These are phyloP conservation scores for Aspergillus fructus DNA, from an alignment of 2,329 filamentous ascomycete genomes.

Conservation along the genomic window DNA sequence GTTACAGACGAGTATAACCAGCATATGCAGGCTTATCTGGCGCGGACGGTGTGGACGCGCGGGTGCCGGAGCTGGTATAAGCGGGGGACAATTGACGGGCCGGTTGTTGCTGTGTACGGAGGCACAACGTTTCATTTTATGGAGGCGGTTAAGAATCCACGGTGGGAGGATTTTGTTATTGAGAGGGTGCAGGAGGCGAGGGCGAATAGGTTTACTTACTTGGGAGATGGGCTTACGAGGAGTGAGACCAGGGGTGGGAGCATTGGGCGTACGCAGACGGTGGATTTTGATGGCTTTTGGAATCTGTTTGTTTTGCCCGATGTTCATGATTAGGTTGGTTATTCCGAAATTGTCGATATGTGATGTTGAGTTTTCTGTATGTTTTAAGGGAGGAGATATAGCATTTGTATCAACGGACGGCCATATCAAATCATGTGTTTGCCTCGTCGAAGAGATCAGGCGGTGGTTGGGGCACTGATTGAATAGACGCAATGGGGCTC, in stretches of 20 bases:
- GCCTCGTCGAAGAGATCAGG: too few species aligned
- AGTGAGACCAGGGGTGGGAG: not conserved
- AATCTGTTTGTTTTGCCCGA: slow-evolving; percentile 3
- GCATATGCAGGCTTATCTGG: slow-evolving; percentile 21
- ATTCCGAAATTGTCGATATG: too few species aligned
- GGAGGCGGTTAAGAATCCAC: slow-evolving; percentile 32
- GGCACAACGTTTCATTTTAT: slow-evolving; percentile 16
- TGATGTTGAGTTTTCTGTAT: too few species aligned
- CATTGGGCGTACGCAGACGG: slow-evolving; percentile 1
- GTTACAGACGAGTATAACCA: slow-evolving; percentile 17
- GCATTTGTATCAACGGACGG: too few species aligned
- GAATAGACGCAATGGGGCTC: too few species aligned
- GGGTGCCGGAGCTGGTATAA: slow-evolving; percentile 31
- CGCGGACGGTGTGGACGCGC: slow-evolving; percentile 22
- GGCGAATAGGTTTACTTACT: slow-evolving; percentile 48
- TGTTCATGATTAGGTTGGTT: slow-evolving; percentile 5
- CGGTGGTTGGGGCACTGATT: too few species aligned
- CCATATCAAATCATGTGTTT: too few species aligned
- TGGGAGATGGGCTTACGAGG: slow-evolving; percentile 48
- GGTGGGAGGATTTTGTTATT: slow-evolving; percentile 60
- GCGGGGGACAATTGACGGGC: slow-evolving; percentile 43
- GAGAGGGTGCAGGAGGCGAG: slow-evolving; percentile 41
- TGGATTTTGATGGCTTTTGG: slow-evolving; percentile 9
- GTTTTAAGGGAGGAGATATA: too few species aligned
- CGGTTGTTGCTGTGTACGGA: slow-evolving; percentile 47